Percentiles rank a stretch among this genome's conserved stretches.
phyloP scores from a whole-genome alignment of 495 filamentous ascomycete species.

The Hypoxylon perforatum region DNA sequence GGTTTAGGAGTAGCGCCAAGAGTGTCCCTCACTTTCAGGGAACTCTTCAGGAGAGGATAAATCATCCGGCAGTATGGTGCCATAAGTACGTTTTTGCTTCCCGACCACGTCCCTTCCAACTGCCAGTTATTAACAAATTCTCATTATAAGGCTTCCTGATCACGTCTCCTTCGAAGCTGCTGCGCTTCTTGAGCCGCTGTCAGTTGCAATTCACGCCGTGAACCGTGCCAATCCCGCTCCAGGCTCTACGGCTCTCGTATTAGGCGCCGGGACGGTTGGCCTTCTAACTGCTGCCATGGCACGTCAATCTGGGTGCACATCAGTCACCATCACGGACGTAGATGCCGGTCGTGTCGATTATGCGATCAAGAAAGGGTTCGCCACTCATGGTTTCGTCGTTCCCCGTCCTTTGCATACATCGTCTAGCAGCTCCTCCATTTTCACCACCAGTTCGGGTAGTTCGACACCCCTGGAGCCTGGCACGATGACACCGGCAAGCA shows the following conservation, averaged over 20 bases:
- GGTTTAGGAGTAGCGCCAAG: conserved; percentile 87
- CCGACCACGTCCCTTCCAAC: background rate
- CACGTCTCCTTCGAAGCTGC: conserved; percentile 77
- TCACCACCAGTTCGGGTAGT: conserved; percentile 52
- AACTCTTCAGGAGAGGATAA: conserved; percentile 89
- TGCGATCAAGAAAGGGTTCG: conserved; percentile 76
- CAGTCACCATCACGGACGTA: conserved; percentile 85
- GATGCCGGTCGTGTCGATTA: conserved; percentile 80
- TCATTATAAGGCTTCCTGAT: conserved; percentile 71
- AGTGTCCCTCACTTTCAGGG: conserved; percentile 86
- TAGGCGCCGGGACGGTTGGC: conserved; percentile 89
- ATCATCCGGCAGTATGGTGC: conserved; percentile 84
- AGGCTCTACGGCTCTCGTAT: conserved; percentile 75
- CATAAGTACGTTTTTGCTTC: conserved; percentile 64
- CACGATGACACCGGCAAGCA: conserved; percentile 58
- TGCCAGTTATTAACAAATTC: conserved; percentile 42
- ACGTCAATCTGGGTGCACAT: conserved; percentile 72
- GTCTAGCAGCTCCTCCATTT: conserved; percentile 54
- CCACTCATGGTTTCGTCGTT: conserved; percentile 74
- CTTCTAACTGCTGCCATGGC: conserved; percentile 79
- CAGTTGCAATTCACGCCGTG: conserved; percentile 86
- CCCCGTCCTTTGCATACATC: conserved; percentile 54
- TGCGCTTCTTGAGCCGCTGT: conserved; percentile 85
- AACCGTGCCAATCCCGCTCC: conserved; percentile 65
- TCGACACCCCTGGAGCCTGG: conserved; percentile 55